These are phyloP conservation scores for Bryoerythrophyllum caledonicum DNA, from an alignment of 225 moss, liverwort and hornwort genomes.

Conservation along the genomic window DNA sequence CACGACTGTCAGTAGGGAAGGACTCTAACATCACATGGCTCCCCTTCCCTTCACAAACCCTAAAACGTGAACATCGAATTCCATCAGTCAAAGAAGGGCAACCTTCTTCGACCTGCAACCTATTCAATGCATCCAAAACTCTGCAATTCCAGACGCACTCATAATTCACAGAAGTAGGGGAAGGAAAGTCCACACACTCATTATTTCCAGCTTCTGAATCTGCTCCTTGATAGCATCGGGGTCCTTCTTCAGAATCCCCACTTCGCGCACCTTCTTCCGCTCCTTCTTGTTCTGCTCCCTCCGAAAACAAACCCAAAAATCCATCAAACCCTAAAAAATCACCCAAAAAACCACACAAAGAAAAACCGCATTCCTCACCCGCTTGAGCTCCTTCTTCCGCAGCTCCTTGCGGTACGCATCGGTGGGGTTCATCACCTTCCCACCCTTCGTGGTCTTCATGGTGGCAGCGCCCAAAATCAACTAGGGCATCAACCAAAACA, in stretches of 20 bases:
- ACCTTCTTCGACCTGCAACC: constrained; percentile 23
- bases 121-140: no score
- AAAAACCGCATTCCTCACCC: constrained; percentile 50
- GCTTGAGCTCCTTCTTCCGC: constrained; percentile 99
- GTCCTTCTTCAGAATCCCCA: constrained; percentile 99
- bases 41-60: constrained; percentile 16
- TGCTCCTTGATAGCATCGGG: constrained; percentile 99
- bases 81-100: constrained; percentile 26
- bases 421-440: constrained; percentile 99
- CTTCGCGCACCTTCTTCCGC: constrained; percentile 99
- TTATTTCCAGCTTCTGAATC: constrained; percentile 98
- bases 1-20: constrained; percentile 56
- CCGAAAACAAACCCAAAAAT: not conserved
- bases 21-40: constrained; percentile 25
- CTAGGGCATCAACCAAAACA: constrained; percentile 22
- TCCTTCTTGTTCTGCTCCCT: constrained; percentile 80
- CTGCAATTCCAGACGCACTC: no score
- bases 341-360: not conserved
- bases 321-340: not conserved
- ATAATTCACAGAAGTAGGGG: constrained; percentile 8
- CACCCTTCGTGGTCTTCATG: constrained; percentile 99
- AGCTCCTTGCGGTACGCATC: constrained; percentile 99
- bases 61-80: constrained; percentile 10
- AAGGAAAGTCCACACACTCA: constrained; percentile 82
- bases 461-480: not conserved